Percentiles rank a stretch among this genome's conserved stretches.
phyloP scores from a whole-genome alignment of 2,329 filamentous ascomycete genomes.

The Verticillium klebahnii region DNA sequence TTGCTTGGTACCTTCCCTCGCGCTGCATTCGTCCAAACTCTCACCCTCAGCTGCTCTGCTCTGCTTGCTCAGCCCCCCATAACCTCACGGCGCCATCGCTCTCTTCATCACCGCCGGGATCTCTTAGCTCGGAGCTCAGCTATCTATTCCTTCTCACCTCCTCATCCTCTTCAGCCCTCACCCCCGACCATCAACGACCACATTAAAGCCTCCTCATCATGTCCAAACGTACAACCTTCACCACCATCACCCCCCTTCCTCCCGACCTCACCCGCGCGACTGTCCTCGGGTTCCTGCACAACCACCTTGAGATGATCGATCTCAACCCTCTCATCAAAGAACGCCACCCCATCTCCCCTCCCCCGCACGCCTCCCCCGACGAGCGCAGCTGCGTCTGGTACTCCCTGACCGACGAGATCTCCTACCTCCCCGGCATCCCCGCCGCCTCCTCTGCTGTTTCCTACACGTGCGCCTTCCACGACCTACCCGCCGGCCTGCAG shows the following conservation, averaged over 20 bases:
- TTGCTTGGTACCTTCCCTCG: too few relatives aligned
- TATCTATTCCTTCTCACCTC: not conserved
- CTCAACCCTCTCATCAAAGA: slow-evolving; percentile 79
- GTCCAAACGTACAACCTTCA: slow-evolving; percentile 69
- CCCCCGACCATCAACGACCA: not conserved
- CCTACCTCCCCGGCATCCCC: slow-evolving; percentile 63
- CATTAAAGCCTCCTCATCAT: slow-evolving; percentile 35
- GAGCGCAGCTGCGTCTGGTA: slow-evolving; percentile 76
- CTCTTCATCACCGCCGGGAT: not conserved
- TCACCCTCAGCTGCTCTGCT: not conserved
- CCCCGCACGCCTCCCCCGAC: slow-evolving; percentile 61
- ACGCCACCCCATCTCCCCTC: slow-evolving; percentile 63
- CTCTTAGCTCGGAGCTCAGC: not conserved
- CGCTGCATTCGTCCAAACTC: not conserved
- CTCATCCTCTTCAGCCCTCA: not conserved
- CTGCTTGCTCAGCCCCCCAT: not conserved
- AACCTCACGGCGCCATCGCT: not conserved
- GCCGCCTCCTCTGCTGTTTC: slow-evolving; percentile 61
- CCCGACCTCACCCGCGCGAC: slow-evolving; percentile 60
- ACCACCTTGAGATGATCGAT: slow-evolving; percentile 80
- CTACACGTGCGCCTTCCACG: slow-evolving; percentile 78
- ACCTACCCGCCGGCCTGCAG: slow-evolving; percentile 67
- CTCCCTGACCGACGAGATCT: slow-evolving; percentile 70
- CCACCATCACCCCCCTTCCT: slow-evolving; percentile 74
- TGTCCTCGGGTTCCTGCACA: slow-evolving; percentile 72